phyloP scores from a whole-genome alignment of 805 yeast genomes.

The Pichia occidentalis region DNA sequence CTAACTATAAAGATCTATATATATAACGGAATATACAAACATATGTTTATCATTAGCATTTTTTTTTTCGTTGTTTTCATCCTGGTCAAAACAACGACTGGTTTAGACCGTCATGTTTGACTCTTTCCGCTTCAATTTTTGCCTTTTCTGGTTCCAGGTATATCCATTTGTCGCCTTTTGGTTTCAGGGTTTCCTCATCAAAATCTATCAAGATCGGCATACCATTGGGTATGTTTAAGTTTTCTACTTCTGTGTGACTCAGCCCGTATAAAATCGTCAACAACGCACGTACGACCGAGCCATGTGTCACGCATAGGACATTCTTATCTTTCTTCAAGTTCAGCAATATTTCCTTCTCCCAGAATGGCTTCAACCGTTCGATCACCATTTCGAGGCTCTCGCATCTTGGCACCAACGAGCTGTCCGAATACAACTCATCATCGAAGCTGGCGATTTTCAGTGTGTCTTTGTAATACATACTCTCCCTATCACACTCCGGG shows the following conservation, averaged over 20 bases:
- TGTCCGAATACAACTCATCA: constrained; percentile 24
- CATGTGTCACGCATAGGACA: constrained; percentile 71
- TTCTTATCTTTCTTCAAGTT: constrained; percentile 45
- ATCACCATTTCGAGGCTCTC: constrained; percentile 73
- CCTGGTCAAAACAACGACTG: no score
- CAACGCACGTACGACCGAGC: constrained; percentile 72
- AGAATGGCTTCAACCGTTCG: constrained; percentile 57
- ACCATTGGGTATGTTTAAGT: constrained; percentile 76
- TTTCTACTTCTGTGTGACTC: constrained; percentile 61
- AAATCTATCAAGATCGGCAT: constrained; percentile 64
- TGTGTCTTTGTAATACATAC: constrained; percentile 34
- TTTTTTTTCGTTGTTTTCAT: background rate
- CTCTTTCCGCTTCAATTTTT: constrained; percentile 69
- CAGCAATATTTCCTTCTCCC: constrained; percentile 43
- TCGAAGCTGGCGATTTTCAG: constrained; percentile 22
- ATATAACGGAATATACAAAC: no score
- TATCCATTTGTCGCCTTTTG: constrained; percentile 37
- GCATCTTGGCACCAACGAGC: constrained; percentile 54
- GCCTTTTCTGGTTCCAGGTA: constrained; percentile 81
- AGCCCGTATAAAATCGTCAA: constrained; percentile 61
- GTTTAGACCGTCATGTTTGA: constrained; percentile 60
- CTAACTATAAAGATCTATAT: background rate
- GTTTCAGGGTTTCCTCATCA: constrained; percentile 33
- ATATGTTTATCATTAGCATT: background rate
- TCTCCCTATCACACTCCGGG: constrained; percentile 35